Conservation (phyloP, 2,329 filamentous ascomycete species). For the Colletotrichum abscissum region DNA sequence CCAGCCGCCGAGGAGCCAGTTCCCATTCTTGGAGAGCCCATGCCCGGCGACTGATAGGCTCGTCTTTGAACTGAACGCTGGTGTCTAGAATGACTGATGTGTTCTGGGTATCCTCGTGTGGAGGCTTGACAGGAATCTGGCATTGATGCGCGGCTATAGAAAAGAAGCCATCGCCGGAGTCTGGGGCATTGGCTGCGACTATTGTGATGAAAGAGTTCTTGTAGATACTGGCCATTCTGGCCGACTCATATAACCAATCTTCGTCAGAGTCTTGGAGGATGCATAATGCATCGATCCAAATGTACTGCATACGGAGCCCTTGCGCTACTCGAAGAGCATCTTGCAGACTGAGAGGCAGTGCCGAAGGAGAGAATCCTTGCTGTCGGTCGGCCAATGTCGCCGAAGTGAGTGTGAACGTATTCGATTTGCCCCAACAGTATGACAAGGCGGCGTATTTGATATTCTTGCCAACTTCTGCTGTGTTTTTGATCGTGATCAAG, state of each 20-base stretch:
- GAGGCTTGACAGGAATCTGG: background rate
- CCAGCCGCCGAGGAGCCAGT: background rate
- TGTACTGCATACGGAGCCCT: background rate
- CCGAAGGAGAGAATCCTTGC: background rate
- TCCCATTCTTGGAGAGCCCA: background rate
- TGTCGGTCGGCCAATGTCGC: background rate
- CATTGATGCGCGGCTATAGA: background rate
- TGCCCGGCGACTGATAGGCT: background rate
- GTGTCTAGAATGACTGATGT: background rate
- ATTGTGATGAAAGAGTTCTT: background rate
- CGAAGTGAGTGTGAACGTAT: background rate
- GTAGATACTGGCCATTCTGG: background rate
- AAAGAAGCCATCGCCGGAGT: background rate
- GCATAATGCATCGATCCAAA: background rate
- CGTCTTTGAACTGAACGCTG: background rate
- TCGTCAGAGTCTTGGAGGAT: background rate
- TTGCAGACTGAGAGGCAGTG: background rate
- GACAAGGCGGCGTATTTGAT: background rate
- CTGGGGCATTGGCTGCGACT: background rate
- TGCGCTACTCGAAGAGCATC: background rate
- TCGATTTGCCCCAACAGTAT: background rate
- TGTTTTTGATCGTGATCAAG: background rate
- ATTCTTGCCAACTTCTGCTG: background rate
- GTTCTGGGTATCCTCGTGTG: background rate
- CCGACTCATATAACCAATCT: background rate